These are phyloP conservation scores for Alliaria petiolata DNA, from an alignment of 345 rosid genomes.

Conservation along the genomic window DNA sequence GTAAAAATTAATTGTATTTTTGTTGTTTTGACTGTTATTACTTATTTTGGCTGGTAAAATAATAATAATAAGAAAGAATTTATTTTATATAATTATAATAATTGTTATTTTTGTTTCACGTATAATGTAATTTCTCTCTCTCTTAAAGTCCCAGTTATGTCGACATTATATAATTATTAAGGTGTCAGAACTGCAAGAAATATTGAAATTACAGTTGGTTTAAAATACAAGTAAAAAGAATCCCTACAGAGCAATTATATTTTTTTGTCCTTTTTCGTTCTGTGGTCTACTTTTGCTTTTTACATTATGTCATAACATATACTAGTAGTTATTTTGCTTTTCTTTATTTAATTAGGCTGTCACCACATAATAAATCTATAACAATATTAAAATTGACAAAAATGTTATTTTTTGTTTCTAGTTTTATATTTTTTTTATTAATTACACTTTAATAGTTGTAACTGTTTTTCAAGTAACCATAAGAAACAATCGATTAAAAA, in stretches of 20 bases:
- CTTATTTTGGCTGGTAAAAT: too few relatives aligned
- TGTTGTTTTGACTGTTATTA: too few relatives aligned
- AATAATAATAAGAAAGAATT: too few relatives aligned
- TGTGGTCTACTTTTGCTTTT: constrained; percentile 21
- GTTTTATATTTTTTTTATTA: not conserved
- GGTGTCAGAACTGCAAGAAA: constrained; percentile 27
- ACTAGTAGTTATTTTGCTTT: not conserved
- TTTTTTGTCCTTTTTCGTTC: constrained; percentile 18
- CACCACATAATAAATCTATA: not conserved
- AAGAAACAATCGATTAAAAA: not conserved
- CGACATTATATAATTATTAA: constrained; percentile 29
- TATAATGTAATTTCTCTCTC: not conserved
- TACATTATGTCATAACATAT: constrained; percentile 9
- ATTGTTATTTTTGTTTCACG: not conserved
- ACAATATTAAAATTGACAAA: not conserved
- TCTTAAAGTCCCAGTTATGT: constrained; percentile 22
- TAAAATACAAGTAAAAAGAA: constrained; percentile 18
- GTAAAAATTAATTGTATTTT: too few relatives aligned
- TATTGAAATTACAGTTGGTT: constrained; percentile 15
- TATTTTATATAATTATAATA: too few relatives aligned
- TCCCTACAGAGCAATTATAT: constrained; percentile 14
- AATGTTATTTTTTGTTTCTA: not conserved
- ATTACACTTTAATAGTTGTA: not conserved
- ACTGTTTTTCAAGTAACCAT: not conserved
- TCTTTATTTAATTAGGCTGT: not conserved